A percentile compares a stretch with the other conserved stretches of the same genome.
These are phyloP conservation scores for Monocercomonoides exilis DNA, from an alignment of 78 protist species.

Conservation along the genomic window DNA sequence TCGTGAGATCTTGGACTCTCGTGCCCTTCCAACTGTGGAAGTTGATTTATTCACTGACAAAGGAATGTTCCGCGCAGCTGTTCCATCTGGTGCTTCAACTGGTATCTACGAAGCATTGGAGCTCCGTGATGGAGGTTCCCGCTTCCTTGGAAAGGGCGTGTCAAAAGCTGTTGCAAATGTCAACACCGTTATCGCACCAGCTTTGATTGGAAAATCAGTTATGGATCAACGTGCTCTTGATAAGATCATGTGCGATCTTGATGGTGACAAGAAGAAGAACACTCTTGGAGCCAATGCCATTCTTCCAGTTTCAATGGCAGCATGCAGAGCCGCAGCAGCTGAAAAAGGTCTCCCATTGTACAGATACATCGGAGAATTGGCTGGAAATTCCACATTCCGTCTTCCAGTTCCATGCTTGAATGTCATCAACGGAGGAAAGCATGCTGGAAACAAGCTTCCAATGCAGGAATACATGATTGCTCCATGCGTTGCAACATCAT, in stretches of 20 bases:
- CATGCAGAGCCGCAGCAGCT: conserved; percentile 89
- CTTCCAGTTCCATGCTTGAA: conserved; percentile 93
- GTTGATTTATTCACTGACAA: conserved; percentile 61
- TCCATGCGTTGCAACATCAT: conserved; percentile 89
- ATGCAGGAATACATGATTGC: conserved; percentile 94
- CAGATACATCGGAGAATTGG: conserved; percentile 70
- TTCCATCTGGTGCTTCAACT: conserved; percentile 98
- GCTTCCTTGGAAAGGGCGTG: conserved; percentile 94
- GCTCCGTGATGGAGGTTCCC: too few species aligned
- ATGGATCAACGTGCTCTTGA: conserved; percentile 76
- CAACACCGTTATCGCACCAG: conserved; percentile 67
- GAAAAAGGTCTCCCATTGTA: conserved; percentile 74
- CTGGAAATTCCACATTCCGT: conserved; percentile 56
- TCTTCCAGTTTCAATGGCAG: conserved; percentile 92
- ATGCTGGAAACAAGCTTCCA: conserved; percentile 93
- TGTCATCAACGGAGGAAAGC: conserved; percentile 97
- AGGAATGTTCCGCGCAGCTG: conserved; percentile 83
- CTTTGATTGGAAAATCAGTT: conserved; percentile 64
- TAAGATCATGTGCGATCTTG: conserved; percentile 64
- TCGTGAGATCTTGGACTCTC: too few species aligned
- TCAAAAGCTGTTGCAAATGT: conserved; percentile 81
- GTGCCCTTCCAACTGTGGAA: conserved; percentile 94
- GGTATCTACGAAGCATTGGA: conserved; percentile 97
- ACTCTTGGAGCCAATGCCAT: conserved; percentile 98
- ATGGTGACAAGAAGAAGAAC: conserved; percentile 84